These are phyloP conservation scores for Wickerhamiella infanticola DNA, from an alignment of 1,139 yeast species.

Conservation along the genomic window DNA sequence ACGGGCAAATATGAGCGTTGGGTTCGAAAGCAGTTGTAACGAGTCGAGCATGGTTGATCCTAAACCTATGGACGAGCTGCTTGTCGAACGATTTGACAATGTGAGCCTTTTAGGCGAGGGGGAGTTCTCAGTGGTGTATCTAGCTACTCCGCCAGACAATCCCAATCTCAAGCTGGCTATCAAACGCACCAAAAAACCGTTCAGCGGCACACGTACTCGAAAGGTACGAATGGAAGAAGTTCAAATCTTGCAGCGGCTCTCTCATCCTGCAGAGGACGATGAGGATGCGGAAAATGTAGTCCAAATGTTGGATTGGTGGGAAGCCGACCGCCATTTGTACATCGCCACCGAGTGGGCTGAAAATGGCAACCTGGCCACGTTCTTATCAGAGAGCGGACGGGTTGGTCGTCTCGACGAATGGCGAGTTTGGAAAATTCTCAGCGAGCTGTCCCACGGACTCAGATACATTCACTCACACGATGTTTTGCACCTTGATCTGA, in stretches of 20 bases:
- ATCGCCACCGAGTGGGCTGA: conserved; percentile 95
- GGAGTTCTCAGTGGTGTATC: conserved; percentile 78
- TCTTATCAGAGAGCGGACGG: conserved; percentile 66
- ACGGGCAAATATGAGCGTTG: not conserved
- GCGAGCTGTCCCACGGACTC: conserved; percentile 64
- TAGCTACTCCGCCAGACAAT: conserved; percentile 37
- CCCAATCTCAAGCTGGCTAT: conserved; percentile 46
- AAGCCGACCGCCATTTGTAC: conserved; percentile 53
- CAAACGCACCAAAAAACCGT: conserved; percentile 55
- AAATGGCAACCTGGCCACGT: conserved; percentile 76
- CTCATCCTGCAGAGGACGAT: conserved; percentile 31
- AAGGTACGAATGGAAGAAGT: conserved; percentile 42
- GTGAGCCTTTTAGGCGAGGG: conserved; percentile 68
- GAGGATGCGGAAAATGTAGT: conserved; percentile 74
- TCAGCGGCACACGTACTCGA: conserved; percentile 34
- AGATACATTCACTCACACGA: conserved; percentile 61
- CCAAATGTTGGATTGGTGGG: conserved; percentile 79
- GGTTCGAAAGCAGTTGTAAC: not conserved
- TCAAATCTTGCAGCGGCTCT: conserved; percentile 33
- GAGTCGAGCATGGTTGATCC: not conserved
- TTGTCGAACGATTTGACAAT: conserved; percentile 53
- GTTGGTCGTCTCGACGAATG: conserved; percentile 75
- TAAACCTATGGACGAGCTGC: conserved; percentile 32
- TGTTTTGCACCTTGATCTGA: conserved; percentile 79
- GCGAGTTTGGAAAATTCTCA: conserved; percentile 91